phyloP scores from a whole-genome alignment of 2,329 filamentous ascomycete species.

The Aureobasidium sp. region DNA sequence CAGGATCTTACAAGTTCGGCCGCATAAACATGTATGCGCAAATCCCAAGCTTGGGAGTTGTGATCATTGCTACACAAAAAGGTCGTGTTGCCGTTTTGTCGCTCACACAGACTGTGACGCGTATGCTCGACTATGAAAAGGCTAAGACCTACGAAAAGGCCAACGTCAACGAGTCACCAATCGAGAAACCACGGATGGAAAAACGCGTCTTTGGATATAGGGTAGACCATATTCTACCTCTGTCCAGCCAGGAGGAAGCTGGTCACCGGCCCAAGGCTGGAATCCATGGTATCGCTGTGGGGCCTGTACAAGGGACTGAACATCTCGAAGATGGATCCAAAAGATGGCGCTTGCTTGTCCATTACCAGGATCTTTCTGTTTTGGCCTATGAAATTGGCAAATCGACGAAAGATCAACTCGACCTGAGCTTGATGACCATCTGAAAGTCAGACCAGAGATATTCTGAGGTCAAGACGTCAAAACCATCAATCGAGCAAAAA shows the following conservation, averaged over 20 bases:
- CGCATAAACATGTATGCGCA: slow-evolving; percentile 54
- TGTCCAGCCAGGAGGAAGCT: slow-evolving; percentile 42
- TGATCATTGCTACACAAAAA: slow-evolving; percentile 57
- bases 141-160: not conserved
- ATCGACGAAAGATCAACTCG: slow-evolving; percentile 10
- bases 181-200: not conserved
- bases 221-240: slow-evolving; percentile 50
- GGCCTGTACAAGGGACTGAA: slow-evolving; percentile 48
- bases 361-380: slow-evolving; percentile 62
- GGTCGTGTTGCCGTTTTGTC: slow-evolving; percentile 56
- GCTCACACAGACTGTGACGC: slow-evolving; percentile 37
- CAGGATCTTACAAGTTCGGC: slow-evolving; percentile 28
- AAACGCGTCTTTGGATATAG: slow-evolving; percentile 36
- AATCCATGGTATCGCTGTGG: slow-evolving; percentile 59
- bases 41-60: slow-evolving; percentile 61
- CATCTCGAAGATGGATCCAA: slow-evolving; percentile 25
- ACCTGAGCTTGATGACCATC: not conserved
- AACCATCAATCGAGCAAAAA: no score
- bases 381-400: slow-evolving; percentile 58
- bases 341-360: slow-evolving; percentile 60
- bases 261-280: slow-evolving; percentile 39
- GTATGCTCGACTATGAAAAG: not conserved
- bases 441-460: not conserved
- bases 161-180: not conserved
- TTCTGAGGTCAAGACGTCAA: no score